Evolutionary conservation across 2,329 filamentous ascomycete species (phyloP), one percentile per base, ranked within the genome.

Genomic region (Cephalotrichum gorgonifer): DNA sequence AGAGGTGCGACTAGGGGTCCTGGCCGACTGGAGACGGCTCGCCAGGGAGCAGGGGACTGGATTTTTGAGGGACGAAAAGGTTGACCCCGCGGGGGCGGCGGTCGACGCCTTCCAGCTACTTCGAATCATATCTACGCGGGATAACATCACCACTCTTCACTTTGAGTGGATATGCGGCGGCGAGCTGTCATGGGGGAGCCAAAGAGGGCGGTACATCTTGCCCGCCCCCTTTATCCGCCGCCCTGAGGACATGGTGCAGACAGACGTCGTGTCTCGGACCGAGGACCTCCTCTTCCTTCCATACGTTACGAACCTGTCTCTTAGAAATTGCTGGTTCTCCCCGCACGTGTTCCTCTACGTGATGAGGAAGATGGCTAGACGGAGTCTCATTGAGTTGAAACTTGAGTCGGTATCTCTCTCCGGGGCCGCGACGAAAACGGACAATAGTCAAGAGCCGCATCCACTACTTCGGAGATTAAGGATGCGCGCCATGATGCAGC

Each of bases 301-400:
- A 3, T 62, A 76, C 55, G 61, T 86, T 23, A 68, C 77, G 52
- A 67, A 78, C 45, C 61, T 88, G 2, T 81, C 75, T 0, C 65
- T 87, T 8, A 78, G 78, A 55, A 87, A 87, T 56, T 86, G 83
- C 63, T 87, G 83, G 81, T 66, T 79, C 12, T 74, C 75, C 3
- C 82, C 83, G 0, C 67, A 74, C 38, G 68, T 79, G 2, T 67
- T 86, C 28, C 57, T 73, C 28, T 65, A 70, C 11, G 69, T 81
- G 47, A 64, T 81, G 51, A 64, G 65, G 2, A 59, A 62, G 4
- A 75, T 81, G 60, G 67, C 71, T 20, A 58, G 64, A 5, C 59
- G 63, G 7, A 67, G 61, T 2, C 61, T 86, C 12, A 67, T 74
- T 52, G 72, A 70, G 20, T 60, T 87, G 15, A 72, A 72, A 8